Percentiles rank a stretch among this genome's conserved stretches.
Evolutionary conservation across 2,329 filamentous ascomycete genomes (phyloP).

Genomic region (Fusarium nelsonii): DNA sequence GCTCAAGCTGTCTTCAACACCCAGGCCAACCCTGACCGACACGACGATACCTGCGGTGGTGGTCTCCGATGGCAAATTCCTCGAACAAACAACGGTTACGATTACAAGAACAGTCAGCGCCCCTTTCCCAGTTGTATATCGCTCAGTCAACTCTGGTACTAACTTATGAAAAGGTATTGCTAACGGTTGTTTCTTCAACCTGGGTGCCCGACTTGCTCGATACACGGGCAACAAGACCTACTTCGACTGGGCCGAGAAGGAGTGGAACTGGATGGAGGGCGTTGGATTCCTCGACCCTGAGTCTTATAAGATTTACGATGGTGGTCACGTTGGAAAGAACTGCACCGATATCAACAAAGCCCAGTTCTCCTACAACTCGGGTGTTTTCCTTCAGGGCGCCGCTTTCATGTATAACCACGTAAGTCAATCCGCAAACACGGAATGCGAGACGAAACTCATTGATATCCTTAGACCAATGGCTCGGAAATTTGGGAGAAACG

Average conservation of each 20-base stretch:
- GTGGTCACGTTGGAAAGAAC: slow-evolving; percentile 63
- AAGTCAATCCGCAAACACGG: slow-evolving; percentile 38
- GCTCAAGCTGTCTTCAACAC: slow-evolving; percentile 74
- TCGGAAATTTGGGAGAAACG: slow-evolving; percentile 64
- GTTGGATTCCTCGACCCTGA: slow-evolving; percentile 70
- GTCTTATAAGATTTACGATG: slow-evolving; percentile 72
- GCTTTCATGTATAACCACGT: slow-evolving; percentile 74
- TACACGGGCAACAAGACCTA: slow-evolving; percentile 78
- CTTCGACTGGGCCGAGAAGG: slow-evolving; percentile 70
- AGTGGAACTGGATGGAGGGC: slow-evolving; percentile 70
- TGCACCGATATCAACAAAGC: slow-evolving; percentile 67
- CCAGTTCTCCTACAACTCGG: slow-evolving; percentile 73
- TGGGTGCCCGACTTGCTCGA: slow-evolving; percentile 76
- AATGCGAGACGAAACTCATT: background rate
- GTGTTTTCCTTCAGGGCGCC: slow-evolving; percentile 68
- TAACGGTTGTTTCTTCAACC: slow-evolving; percentile 73
- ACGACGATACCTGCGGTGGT: slow-evolving; percentile 65
- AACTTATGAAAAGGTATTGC: slow-evolving; percentile 58
- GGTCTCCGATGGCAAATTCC: slow-evolving; percentile 85
- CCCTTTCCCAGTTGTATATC: no score
- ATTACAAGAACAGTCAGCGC: slow-evolving; percentile 74
- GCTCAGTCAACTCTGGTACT: background rate
- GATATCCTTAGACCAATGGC: slow-evolving; percentile 58
- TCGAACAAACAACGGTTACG: slow-evolving; percentile 78
- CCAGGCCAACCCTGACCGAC: slow-evolving; percentile 67